Conservation (phyloP, 805 yeast genomes). For the Wickerhamomyces mucosus region DNA sequence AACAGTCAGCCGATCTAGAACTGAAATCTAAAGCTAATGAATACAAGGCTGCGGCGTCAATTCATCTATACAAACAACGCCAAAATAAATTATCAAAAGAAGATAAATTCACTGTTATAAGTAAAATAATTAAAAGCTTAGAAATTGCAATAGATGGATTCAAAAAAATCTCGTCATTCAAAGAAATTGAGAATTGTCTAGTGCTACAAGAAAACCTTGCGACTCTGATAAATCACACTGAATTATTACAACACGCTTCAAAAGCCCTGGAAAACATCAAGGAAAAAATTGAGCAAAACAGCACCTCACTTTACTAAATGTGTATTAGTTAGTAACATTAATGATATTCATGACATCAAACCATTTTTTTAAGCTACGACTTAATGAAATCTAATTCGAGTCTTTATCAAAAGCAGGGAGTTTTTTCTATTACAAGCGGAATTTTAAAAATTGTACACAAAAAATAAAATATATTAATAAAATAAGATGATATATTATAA, state of each 20-base stretch:
- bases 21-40: conserved; percentile 30
- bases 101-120: conserved; percentile 1
- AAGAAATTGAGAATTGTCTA: conserved; percentile 31
- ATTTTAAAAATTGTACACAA: conserved; percentile 14
- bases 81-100: neutral
- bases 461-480: conserved; percentile 13
- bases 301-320: conserved; percentile 1
- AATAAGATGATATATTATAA: too few species aligned
- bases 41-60: conserved; percentile 22
- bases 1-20: conserved; percentile 30
- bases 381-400: too few species aligned
- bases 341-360: neutral
- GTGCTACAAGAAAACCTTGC: conserved; percentile 31
- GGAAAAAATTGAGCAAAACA: conserved; percentile 6
- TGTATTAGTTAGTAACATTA: neutral
- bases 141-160: conserved; percentile 37
- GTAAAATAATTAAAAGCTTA: conserved; percentile 27
- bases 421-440: too few species aligned
- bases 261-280: conserved; percentile 4
- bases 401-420: too few species aligned
- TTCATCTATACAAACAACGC: conserved; percentile 3
- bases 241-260: conserved; percentile 20
- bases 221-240: conserved; percentile 19
- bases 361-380: too few species aligned
- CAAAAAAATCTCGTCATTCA: conserved; percentile 27